Base-by-base conservation (phyloP, 495 filamentous ascomycete species). In the Immersiella caudata region DNA sequence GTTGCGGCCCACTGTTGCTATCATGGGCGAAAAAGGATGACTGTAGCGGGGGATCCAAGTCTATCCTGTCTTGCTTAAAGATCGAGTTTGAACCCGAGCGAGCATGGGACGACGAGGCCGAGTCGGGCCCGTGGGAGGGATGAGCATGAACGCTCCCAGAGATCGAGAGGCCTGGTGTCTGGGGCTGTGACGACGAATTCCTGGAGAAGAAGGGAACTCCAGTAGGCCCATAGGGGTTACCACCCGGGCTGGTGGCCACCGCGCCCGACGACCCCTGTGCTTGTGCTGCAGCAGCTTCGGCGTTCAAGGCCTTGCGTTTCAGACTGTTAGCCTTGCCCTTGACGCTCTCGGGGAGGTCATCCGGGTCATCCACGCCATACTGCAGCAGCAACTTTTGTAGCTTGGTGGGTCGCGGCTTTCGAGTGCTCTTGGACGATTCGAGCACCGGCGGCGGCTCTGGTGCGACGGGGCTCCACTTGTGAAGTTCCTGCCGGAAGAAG, bases 331-430 rank as follows among this genome's bases (percentile, higher is more conserved):
- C 85, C 77, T 96, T 97, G 8, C 89, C 85, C 46, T 91, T 88
- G 60, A 94, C 83, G 67, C 89, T 87, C 67, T 90, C 87, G 0
- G 95, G 95, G 0, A 99, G 86, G 66, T 97, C 90, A 51, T 97
- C 96, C 0, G 92, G 92, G 71, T 93, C 90, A 1, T 90, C 88
- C 12, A 99, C 89, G 29, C 93, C 93, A 50, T 93, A 86, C 69
- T 94, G 88, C 8, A 86, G 86, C 87, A 99, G 93, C 69, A 98
- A 84, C 81, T 97, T 98, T 77, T 98, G 94, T 72, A 97, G 88
- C 78, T 99, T 99, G 2, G 95, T 99, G 14, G 95, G 95, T 9
- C 95, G 89, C 36, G 96, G 96, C 77, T 99, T 99, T 55, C 95
- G 88, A n/a, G 95, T 99, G 40, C 93, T 96, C 74, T 93, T 87